Conservation (phyloP, 148 eudicot species). For the Beta vulgaris region DNA sequence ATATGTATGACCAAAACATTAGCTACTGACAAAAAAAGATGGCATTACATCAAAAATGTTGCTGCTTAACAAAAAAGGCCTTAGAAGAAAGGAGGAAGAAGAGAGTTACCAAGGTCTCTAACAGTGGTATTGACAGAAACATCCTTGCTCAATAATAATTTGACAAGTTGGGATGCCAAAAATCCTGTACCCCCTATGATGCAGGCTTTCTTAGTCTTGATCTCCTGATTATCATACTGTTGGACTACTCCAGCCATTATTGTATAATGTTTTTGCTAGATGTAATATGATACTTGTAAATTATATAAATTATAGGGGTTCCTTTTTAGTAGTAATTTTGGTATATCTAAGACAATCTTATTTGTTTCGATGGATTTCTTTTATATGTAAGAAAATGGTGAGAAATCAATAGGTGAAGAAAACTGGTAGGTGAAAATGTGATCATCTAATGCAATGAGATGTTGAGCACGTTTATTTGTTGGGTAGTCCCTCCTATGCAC, state of each 20-base stretch:
- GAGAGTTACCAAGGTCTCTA: conserved; percentile 54
- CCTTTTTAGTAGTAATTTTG: not conserved
- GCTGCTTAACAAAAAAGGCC: no score
- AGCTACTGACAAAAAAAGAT: not conserved
- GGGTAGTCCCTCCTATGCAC: no score
- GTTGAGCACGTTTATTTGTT: not conserved
- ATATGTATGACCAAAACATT: conserved; percentile 5
- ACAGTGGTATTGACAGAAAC: conserved; percentile 63
- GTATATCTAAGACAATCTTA: no score
- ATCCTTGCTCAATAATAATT: conserved; percentile 42
- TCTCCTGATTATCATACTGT: conserved; percentile 1
- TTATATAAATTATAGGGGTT: not conserved
- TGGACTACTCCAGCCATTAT: conserved; percentile 21
- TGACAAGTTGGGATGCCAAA: conserved; percentile 51
- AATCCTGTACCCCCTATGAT: conserved; percentile 62
- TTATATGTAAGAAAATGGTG: not conserved
- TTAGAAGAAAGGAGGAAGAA: not conserved
- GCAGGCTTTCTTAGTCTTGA: conserved; percentile 37
- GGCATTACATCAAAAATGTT: not conserved
- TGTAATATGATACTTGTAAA: not conserved
- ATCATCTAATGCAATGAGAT: not conserved
- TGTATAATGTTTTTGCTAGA: not conserved
- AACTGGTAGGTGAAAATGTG: not conserved
- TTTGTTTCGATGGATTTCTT: not conserved
- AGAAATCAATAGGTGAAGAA: not conserved